Base-by-base conservation (phyloP, 2,329 filamentous ascomycete species). In the Mollisiaceae sp. region DNA sequence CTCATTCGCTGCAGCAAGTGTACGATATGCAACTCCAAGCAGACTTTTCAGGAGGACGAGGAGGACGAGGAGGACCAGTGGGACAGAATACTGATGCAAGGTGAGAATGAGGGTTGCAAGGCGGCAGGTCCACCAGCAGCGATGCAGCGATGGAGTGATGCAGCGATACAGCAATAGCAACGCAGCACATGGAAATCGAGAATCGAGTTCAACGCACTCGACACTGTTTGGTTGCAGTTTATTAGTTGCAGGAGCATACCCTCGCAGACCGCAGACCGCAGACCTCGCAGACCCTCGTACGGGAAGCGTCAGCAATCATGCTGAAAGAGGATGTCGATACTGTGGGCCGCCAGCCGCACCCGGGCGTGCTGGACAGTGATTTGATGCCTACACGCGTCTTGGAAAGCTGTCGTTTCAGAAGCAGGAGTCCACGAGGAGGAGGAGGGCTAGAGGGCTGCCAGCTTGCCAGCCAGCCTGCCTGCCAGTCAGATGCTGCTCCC, bases 371-470 rank as follows among this genome's bases (percentile, higher is more conserved):
- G 61, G 41, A 56, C 41, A 39, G 14, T 67, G 63, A 67, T 67
- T 67, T 64, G 61, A 58, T 47, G 11, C 50, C 39, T 66, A 67
- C 65, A 67, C 65, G 65, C 67, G 63, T 69, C 67, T 56, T 52
- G 57, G 47, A 35, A 50, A 63, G 50, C 22, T 27, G 22, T 60
- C 59, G 67, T 69, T 69, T 67, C 67, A 69, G 65, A 61, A 67
- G 63, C 27, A 59, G 57, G 63, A 32, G 24, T 43, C 50, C 60
- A 62, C 50, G 41, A 38, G 35, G 20, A 27, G 24, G 50, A 38
- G n/a, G n/a, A n/a, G n/a, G n/a, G n/a, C n/a, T n/a, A n/a, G n/a
- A n/a, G n/a, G n/a, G n/a, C n/a, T n/a, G n/a, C n/a, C n/a, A n/a
- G n/a, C n/a, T n/a, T n/a, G n/a, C n/a, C n/a, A n/a, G n/a, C n/a